A percentile compares a stretch with the other conserved stretches of the same genome.
Evolutionary conservation across 768 basidiomycete species (phyloP).

Genomic region (Serpula lacrymans): DNA sequence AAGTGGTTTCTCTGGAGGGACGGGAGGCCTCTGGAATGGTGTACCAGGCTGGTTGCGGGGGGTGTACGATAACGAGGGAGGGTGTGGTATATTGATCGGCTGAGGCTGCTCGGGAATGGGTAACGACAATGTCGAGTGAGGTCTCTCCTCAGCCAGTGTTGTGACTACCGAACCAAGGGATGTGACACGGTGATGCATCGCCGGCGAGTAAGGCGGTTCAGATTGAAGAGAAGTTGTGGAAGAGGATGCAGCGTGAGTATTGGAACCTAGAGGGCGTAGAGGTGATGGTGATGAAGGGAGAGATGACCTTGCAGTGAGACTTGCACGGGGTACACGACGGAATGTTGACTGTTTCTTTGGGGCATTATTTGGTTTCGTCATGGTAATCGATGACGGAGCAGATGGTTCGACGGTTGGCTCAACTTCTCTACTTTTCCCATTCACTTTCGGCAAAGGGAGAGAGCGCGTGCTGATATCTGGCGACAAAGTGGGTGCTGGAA

Average conservation of each 20-base stretch:
- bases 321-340: constrained; percentile 45
- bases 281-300: constrained; percentile 34
- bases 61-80: constrained; percentile 5
- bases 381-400: constrained; percentile 9
- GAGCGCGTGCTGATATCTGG: constrained; percentile 4
- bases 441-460: background rate
- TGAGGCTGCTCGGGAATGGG: background rate
- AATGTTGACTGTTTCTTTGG: constrained; percentile 45
- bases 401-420: constrained; percentile 4
- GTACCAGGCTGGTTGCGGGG: constrained; percentile 6
- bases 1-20: constrained; percentile 11
- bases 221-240: constrained; percentile 19
- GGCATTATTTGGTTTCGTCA: constrained; percentile 2
- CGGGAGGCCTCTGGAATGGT: background rate
- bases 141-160: constrained; percentile 12
- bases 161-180: constrained; percentile 23
- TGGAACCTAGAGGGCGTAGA: constrained; percentile 26
- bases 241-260: constrained; percentile 14
- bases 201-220: constrained; percentile 28
- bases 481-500: background rate
- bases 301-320: constrained; percentile 14
- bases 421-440: constrained; percentile 10
- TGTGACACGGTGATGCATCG: constrained; percentile 27
- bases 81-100: constrained; percentile 6
- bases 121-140: constrained; percentile 3